Base-by-base conservation (phyloP, 495 filamentous ascomycete genomes). In the Chaetomium fimeti region DNA sequence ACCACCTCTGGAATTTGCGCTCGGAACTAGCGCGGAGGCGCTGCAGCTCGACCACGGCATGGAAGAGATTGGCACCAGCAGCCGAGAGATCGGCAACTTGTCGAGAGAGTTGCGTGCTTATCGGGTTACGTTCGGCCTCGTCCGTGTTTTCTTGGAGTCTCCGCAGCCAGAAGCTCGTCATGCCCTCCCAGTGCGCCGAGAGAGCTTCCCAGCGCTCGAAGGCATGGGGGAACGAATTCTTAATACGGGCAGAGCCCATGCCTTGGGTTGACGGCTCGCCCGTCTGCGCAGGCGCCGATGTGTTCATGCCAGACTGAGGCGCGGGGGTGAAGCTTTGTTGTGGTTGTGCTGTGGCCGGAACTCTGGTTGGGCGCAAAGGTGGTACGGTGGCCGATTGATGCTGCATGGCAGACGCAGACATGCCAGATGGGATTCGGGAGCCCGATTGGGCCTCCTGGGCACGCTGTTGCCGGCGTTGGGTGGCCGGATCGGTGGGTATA, bases 1-100 rank as follows among this genome's bases (percentile, higher is more conserved):
- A 97, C 94, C 94, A 98, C 47, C 95, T 87, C 75, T 98, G 95
- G 73, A 98, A 98, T 72, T 98, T 98, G 42, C 95, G 85, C 75
- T 98, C 95, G 2, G 92, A 97, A 24, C 91, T 95, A 22, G 95
- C 94, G 24, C 94, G 91, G 16, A 98, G 82, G n/a, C 94, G 88
- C 71, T 98, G 94, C 38, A 98, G 79, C 73, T 98, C 94, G 16
- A 98, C 93, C 2, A 98, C 93, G 7, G 95, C 94, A 72, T 98
- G 94, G 74, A 98, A 98, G 8, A 98, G 83, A 71, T 98, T 98
- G 24, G 94, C 95, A 27, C 94, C 94, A 5, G 94, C 94, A 18
- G 94, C 95, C 28, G 93, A 96, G 13, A 98, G 83, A 72, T 98
- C 94, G 0, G 90, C 95, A 53, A 98, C 93, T 72, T 98, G 94